Evolutionary conservation across 2,329 filamentous ascomycete species (phyloP).

Genomic region (Orbilia brochopaga): DNA sequence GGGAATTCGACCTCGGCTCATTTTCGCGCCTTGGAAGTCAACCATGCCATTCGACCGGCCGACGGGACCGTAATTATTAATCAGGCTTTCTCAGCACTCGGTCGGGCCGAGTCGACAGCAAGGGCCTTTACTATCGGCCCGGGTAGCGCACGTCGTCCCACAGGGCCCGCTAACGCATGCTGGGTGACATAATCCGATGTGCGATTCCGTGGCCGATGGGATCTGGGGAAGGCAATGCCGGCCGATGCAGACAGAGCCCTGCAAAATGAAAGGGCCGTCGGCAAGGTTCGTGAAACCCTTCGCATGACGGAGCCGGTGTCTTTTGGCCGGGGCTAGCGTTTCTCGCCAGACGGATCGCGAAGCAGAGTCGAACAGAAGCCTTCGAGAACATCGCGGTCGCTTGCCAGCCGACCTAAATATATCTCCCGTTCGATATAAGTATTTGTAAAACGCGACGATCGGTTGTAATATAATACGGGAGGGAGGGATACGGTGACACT

Average conservation of each 20-base stretch:
- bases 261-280: background rate
- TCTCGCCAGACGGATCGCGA: slow-evolving; percentile 1
- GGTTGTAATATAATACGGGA: no score
- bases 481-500: no score
- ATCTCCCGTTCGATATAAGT: no score
- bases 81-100: background rate
- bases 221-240: background rate
- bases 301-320: background rate
- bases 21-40: slow-evolving; percentile 5
- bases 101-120: slow-evolving; percentile 1
- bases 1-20: slow-evolving; percentile 28
- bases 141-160: no score
- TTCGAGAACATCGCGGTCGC: background rate
- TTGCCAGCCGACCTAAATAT: background rate
- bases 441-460: no score
- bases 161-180: no score
- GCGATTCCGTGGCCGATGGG: no score
- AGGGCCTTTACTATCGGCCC: background rate
- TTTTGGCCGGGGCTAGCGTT: background rate
- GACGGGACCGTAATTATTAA: slow-evolving; percentile 15
- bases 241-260: background rate
- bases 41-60: slow-evolving; percentile 4
- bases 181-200: no score
- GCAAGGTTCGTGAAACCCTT: slow-evolving; percentile 1
- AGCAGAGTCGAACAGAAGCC: background rate